Percentiles rank a stretch among this genome's conserved stretches.
These are phyloP conservation scores for Pythium apleroticum DNA, from an alignment of 352 stramenopile genomes.

Conservation along the genomic window DNA sequence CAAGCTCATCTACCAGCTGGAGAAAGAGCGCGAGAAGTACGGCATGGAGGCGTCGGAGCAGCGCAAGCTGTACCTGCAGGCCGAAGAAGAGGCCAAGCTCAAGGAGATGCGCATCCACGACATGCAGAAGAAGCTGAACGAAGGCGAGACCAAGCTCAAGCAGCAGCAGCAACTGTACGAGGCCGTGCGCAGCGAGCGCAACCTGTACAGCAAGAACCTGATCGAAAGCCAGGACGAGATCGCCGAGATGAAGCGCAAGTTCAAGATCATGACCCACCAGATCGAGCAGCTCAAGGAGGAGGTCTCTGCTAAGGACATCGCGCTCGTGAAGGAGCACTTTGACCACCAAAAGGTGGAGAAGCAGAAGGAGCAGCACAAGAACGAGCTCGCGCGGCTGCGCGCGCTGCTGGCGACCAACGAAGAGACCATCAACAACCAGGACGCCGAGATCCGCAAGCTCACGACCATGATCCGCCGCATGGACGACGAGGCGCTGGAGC, in stretches of 20 bases:
- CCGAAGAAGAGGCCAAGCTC: constrained; percentile 79
- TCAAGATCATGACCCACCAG: constrained; percentile 96
- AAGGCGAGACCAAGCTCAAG: constrained; percentile 94
- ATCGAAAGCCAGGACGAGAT: constrained; percentile 96
- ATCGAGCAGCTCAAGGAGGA: constrained; percentile 97
- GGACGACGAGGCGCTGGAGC: constrained; percentile 92
- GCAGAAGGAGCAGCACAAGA: constrained; percentile 92
- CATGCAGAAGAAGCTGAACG: constrained; percentile 87
- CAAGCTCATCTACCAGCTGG: constrained; percentile 90
- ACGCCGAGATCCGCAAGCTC: constrained; percentile 93
- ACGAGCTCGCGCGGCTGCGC: constrained; percentile 91
- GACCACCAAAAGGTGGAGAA: constrained; percentile 95
- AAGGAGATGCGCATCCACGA: constrained; percentile 83
- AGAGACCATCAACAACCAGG: constrained; percentile 93
- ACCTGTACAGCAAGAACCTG: constrained; percentile 96
- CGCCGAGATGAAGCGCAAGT: constrained; percentile 95
- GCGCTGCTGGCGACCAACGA: constrained; percentile 87
- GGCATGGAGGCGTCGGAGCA: constrained; percentile 86
- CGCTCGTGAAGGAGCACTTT: constrained; percentile 95
- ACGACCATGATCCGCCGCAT: constrained; percentile 91
- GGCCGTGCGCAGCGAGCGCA: constrained; percentile 91
- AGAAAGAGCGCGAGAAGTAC: constrained; percentile 93
- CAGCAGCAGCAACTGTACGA: constrained; percentile 97
- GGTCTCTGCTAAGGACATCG: constrained; percentile 93
- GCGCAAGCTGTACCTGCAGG: constrained; percentile 78